Evolutionary conservation across 1,284 basidiomycete genomes (phyloP).

Genomic region (Papiliotrema flavescens): DNA sequence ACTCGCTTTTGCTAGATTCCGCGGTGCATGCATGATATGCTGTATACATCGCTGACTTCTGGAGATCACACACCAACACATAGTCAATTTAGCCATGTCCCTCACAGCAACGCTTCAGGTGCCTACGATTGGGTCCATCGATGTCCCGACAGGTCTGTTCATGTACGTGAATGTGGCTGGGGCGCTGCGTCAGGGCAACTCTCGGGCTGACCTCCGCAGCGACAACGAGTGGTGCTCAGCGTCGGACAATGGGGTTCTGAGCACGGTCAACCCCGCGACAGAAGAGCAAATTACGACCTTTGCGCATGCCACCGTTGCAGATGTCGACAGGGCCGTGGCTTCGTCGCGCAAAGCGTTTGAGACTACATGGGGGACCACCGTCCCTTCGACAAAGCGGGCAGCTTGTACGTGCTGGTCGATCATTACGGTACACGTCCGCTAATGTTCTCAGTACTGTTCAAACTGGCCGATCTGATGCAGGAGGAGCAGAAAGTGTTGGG

Average conservation of each 20-base stretch:
- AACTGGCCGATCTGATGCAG: slow-evolving; percentile 89
- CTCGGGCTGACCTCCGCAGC: slow-evolving; percentile 9
- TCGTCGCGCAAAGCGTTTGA: slow-evolving; percentile 77
- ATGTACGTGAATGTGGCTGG: slow-evolving; percentile 52
- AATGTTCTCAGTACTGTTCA: slow-evolving; percentile 58
- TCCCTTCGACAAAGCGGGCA: slow-evolving; percentile 75
- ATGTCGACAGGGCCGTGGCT: slow-evolving; percentile 76
- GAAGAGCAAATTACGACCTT: slow-evolving; percentile 43
- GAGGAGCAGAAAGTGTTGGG: slow-evolving; percentile 65
- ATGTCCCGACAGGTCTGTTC: slow-evolving; percentile 76
- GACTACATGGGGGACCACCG: slow-evolving; percentile 84
- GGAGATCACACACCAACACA: too few species aligned
- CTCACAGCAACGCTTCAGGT: too few species aligned
- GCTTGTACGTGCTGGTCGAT: slow-evolving; percentile 43
- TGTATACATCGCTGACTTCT: too few species aligned
- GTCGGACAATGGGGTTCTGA: slow-evolving; percentile 25
- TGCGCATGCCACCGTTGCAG: slow-evolving; percentile 49
- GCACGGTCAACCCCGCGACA: slow-evolving; percentile 55
- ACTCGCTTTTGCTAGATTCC: too few species aligned
- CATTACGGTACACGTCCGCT: background rate
- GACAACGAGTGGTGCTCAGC: slow-evolving; percentile 34
- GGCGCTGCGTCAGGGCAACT: too few species aligned
- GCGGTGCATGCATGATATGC: too few species aligned
- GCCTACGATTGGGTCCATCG: slow-evolving; percentile 37
- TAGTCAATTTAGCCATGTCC: too few species aligned